Percentiles rank a stretch among this genome's conserved stretches.
Evolutionary conservation across 257 asterid genomes (phyloP).

Genomic region (Solanum boliviense): DNA sequence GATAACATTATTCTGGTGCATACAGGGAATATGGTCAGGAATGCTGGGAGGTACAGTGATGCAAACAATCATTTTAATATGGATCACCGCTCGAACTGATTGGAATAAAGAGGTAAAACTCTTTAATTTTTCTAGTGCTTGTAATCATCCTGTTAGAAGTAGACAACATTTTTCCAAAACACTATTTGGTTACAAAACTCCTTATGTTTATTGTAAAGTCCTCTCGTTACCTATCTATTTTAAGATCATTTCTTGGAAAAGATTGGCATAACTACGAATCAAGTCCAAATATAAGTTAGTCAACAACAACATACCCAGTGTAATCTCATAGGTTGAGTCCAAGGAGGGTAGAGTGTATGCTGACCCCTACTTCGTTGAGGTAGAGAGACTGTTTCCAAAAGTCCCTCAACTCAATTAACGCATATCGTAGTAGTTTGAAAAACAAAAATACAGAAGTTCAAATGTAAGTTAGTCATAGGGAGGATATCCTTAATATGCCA

Average conservation of each 20-base stretch:
- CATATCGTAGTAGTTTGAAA: neutral
- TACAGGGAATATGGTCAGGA: conserved; percentile 67
- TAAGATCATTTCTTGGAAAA: neutral
- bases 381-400: neutral
- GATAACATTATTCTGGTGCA: neutral
- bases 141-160: neutral
- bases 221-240: neutral
- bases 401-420: neutral
- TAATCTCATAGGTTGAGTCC: neutral
- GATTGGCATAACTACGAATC: neutral
- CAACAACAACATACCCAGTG: neutral
- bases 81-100: conserved; percentile 48
- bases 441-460: neutral
- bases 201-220: neutral
- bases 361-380: neutral
- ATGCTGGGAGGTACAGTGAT: conserved; percentile 53
- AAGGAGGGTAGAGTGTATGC: neutral
- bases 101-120: conserved; percentile 51
- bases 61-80: conserved; percentile 49
- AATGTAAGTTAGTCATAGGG: neutral
- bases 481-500: neutral
- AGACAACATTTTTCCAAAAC: neutral
- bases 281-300: neutral
- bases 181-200: neutral
- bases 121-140: neutral